Evolutionary conservation across 169 alveolate genomes (phyloP), one percentile per base, ranked within the genome.

Genomic region (Plasmodium vinckei): DNA sequence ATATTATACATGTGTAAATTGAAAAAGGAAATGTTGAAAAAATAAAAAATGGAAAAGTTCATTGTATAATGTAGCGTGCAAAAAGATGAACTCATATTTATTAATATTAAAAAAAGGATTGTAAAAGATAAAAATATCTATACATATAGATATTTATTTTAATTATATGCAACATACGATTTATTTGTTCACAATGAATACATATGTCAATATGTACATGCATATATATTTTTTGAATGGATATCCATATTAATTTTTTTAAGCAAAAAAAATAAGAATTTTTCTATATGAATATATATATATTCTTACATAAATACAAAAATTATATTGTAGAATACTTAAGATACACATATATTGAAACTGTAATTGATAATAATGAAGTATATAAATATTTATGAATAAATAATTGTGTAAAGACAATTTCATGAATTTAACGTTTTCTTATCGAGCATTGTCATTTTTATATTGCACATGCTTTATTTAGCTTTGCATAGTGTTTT

Each of bases 341-440:
- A 12, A 51, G 19, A 51, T 51, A 51, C 19, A 51, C 59, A 51
- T 51, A 12, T 33, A 33, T 33, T 33, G 42, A 33, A 33, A 33
- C 56, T 71, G 68, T 10, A 71, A 60, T 71, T 71, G 19, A 27
- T 44, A 71, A 42, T 72, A 72, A 72, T 60, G 25, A 72, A 17
- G 39, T 27, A 57, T 15, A 39, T 49, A 27, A 60, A 51, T 72
- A 59, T 69, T 69, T 69, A 60, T 46, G 54, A 15, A 56, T 69
- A 69, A 39, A 69, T 51, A 33, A 33, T 33, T 7, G 13, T 53
- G 21, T 19, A 49, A 25, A 10, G n/a, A 61, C 57, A 21, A 64
- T 57, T 72, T 59, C 25, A n/a, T 57, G 49, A 46, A 59, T 56
- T 19, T 9, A 33, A 57, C 17, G 42, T n/a, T 69, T 9, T 63